Evolutionary conservation across 2,329 filamentous ascomycete species (phyloP), one percentile per base, ranked within the genome.

Genomic region (Diplodia mutila): DNA sequence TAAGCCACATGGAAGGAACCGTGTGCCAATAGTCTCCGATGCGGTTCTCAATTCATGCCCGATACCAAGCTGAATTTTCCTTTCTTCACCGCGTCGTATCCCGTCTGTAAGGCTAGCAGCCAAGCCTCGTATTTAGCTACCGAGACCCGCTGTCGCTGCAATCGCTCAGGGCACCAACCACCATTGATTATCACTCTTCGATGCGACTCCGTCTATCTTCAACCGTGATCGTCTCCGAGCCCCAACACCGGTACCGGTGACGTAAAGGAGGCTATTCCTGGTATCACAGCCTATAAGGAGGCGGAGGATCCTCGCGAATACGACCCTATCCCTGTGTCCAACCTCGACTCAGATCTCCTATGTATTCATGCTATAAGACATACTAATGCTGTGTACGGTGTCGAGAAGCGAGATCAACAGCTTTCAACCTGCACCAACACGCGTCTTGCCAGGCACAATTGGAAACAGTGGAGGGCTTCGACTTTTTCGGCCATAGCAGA

Each of bases 331-430:
- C 25, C 55, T 18, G 18, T 18, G 23, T 46, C 23, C 39, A 14
- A 46, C 37, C 23, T 59, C 23, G 34, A 61, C 55, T 48, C 39
- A 49, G 57, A 61, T 27, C 39, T 49, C 39, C 25, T 32, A 39
- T 48, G 16, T 42, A 49, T 25, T 61, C 39, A 48, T 42, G 25
- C 39, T 61, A 61, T 48, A 27, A 61, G 37, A 61, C 57, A 21
- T 61, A 37, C 57, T 61, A 61, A 61, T 61, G 57, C 57, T 27
- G 57, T 61, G 57, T 42, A 49, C 25, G 57, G 57, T 49, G 14
- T 48, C 39, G 57, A 49, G 39, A 61, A 61, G 55, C 55, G 55
- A 59, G 34, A 37, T 59, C 57, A 9, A n/a, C 25, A 21, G 2
- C 23, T 46, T 37, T 61, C 39, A 18, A 21, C 39, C 18, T 34